These are phyloP conservation scores for Macadamia integrifolia DNA, from an alignment of 164 flowering plant genomes.

Conservation along the genomic window DNA sequence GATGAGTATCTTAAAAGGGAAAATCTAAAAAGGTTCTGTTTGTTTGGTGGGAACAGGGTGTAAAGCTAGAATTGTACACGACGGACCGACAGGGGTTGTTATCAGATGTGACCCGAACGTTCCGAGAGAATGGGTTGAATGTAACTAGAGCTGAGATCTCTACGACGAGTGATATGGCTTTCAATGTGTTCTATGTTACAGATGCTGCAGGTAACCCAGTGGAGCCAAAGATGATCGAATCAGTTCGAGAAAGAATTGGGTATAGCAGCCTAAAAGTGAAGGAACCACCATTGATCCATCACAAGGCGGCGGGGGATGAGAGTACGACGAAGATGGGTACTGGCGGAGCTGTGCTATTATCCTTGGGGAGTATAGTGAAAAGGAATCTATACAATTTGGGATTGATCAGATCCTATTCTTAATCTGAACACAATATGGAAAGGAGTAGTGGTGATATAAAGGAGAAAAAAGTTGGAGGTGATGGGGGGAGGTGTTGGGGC, in stretches of 20 bases:
- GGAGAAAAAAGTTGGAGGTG: neutral
- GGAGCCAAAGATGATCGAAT: conserved; percentile 45
- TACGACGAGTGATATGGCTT: conserved; percentile 40
- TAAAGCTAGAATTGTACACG: conserved; percentile 52
- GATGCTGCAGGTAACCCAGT: conserved; percentile 51
- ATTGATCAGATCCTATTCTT: conserved; percentile 65
- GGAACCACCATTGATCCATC: conserved; percentile 44
- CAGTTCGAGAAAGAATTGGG: conserved; percentile 45
- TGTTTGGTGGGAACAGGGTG: conserved; percentile 36
- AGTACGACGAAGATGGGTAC: conserved; percentile 24
- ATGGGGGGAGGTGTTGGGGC: neutral
- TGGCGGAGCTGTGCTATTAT: conserved; percentile 55
- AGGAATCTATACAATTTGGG: conserved; percentile 69
- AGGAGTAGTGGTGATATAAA: neutral
- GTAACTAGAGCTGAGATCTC: conserved; percentile 74
- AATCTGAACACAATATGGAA: neutral
- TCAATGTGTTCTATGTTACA: conserved; percentile 54
- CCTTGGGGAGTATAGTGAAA: conserved; percentile 66
- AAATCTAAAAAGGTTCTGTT: neutral
- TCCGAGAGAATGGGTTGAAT: conserved; percentile 69
- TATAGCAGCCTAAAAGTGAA: conserved; percentile 46
- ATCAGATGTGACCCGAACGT: conserved; percentile 68
- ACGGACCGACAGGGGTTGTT: conserved; percentile 46
- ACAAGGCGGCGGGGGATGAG: conserved; percentile 32
- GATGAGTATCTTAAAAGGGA: neutral